Base-by-base conservation (phyloP, 805 yeast species). In the Ogataea methylovora region DNA sequence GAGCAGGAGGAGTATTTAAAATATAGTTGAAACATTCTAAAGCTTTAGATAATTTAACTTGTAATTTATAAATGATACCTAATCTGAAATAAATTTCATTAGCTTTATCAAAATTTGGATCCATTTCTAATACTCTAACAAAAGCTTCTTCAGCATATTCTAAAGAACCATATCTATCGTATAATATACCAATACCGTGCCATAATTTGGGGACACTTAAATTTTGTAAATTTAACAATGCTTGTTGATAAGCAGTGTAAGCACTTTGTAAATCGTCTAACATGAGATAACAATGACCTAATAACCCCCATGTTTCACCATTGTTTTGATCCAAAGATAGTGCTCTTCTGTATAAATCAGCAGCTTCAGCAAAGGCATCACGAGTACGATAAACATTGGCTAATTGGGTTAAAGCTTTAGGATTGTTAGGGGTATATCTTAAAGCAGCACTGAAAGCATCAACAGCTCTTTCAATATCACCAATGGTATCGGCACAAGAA, bases 121-220 rank as follows among this genome's bases (percentile, higher is more conserved):
- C 97, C 68, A 92, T 75, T 56, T 88, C 96, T 56, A 92, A 67
- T 10, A 92, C 98, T 48, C 95, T 78, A 27, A 94, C 94, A 63
- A 92, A 90, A 4, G 98, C 97, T 60, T 92, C 98, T 58, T 92
- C 98, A 4, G 98, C 98, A 51, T 90, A 92, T 61, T 90, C 97
- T 43, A 90, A 64, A 5, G 95, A 84, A 19, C 97, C 98, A 57
- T 92, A 92, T 35, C 98, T 70, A 59, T 92, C 98, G 58, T 92
- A 92, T 40, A 92, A 69, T 39, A 92, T 92, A 24, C 98, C 98
- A 44, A 92, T 90, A 0, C 98, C 98, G 60, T 92, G 97, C 98
- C 98, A 92, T 46, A 92, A 72, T 55, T 87, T 87, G 37, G 97
- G 97, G 35, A 88, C 97, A 46, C 86, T 85, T 30, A 96, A 94